These are phyloP conservation scores for Tanacetum coccineum DNA, from an alignment of 129 eudicot species.

Conservation along the genomic window DNA sequence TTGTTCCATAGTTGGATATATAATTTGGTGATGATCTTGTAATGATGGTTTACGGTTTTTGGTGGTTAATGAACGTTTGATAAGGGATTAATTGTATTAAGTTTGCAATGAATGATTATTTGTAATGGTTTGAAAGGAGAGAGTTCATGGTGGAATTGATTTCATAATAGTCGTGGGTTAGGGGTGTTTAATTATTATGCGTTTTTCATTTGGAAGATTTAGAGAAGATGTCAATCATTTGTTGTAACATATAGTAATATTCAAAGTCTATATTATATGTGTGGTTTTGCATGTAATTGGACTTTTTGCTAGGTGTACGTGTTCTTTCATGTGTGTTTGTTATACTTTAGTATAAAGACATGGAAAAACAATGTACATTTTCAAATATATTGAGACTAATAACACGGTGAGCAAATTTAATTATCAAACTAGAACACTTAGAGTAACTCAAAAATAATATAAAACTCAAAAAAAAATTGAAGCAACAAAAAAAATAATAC, in stretches of 20 bases:
- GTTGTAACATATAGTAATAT: too few relatives aligned
- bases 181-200: conserved; percentile 10
- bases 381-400: too few relatives aligned
- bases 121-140: background rate
- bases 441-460: too few relatives aligned
- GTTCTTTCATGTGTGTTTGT: background rate
- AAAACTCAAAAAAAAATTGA: too few relatives aligned
- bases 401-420: too few relatives aligned
- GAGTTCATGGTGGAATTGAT: conserved; percentile 20
- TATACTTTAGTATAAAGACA: too few relatives aligned
- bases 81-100: background rate
- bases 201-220: too few relatives aligned
- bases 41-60: conserved; percentile 1
- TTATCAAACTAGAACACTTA: too few relatives aligned
- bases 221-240: too few relatives aligned
- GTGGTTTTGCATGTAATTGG: background rate
- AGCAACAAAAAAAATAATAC: too few relatives aligned
- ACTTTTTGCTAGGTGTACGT: background rate
- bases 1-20: conserved; percentile 20
- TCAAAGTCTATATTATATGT: background rate
- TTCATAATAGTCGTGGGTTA: background rate
- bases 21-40: background rate
- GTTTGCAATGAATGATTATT: conserved; percentile 1
- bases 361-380: background rate
- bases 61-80: background rate